A percentile compares a stretch with the other conserved stretches of the same genome.
phyloP scores from a whole-genome alignment of 1,139 yeast species.

The Blastobotrys arbuscula region DNA sequence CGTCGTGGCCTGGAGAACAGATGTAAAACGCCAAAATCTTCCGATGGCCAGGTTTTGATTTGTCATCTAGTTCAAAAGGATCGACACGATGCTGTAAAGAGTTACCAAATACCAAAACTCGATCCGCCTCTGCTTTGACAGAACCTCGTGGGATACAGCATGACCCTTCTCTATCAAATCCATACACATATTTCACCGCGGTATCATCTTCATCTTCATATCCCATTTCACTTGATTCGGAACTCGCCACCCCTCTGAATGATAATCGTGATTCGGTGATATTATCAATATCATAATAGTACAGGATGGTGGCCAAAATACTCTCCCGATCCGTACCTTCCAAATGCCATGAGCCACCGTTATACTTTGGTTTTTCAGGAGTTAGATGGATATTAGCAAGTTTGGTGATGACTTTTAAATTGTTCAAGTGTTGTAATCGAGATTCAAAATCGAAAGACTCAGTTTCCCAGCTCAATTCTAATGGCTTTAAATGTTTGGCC shows the following conservation, averaged over 20 bases:
- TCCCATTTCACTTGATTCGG: conserved; percentile 29
- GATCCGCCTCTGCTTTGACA: conserved; percentile 30
- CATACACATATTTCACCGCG: conserved; percentile 32
- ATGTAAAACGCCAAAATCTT: conserved; percentile 41
- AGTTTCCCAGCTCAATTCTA: neutral
- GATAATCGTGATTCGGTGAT: conserved; percentile 37
- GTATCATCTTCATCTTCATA: conserved; percentile 38
- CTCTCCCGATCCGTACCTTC: conserved; percentile 44
- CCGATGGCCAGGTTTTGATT: conserved; percentile 38
- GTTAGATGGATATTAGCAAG: conserved; percentile 38
- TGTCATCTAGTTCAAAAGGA: conserved; percentile 38
- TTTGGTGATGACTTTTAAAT: conserved; percentile 40
- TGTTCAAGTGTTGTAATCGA: neutral
- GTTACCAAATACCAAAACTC: conserved; percentile 41
- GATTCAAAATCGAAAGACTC: neutral
- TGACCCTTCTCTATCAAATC: conserved; percentile 20
- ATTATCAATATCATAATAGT: conserved; percentile 42
- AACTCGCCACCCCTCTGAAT: conserved; percentile 31
- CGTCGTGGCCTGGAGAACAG: conserved; percentile 38
- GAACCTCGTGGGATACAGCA: conserved; percentile 25
- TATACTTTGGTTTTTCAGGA: conserved; percentile 39
- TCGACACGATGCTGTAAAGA: conserved; percentile 40
- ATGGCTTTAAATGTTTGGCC: neutral
- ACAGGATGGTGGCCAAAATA: conserved; percentile 41
- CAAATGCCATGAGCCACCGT: conserved; percentile 45